Evolutionary conservation across 176 grass and related monocot species (phyloP).

Genomic region (Stipa capillata): DNA sequence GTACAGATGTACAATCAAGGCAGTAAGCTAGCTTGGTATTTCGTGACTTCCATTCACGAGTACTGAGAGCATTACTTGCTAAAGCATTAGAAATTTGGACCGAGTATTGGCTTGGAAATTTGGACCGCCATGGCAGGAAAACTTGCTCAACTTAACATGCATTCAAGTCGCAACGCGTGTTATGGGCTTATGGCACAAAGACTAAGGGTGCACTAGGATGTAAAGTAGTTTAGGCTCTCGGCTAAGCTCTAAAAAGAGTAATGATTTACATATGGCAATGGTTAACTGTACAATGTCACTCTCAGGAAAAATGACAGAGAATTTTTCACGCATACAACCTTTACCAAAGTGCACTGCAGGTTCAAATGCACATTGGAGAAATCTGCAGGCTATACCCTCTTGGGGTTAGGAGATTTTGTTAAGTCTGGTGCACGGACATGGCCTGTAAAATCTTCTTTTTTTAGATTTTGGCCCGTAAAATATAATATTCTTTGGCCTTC

Average conservation of each 20-base stretch:
- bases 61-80: neutral
- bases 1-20: neutral
- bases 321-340: neutral
- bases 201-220: neutral
- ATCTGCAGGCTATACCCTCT: conserved; percentile 10
- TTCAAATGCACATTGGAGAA: neutral
- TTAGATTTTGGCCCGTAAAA: too few species aligned
- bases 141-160: neutral
- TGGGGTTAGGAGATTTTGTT: neutral
- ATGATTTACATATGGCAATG: conserved; percentile 24
- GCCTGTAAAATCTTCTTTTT: neutral
- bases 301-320: conserved; percentile 7
- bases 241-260: neutral
- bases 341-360: neutral
- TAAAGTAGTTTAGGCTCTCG: neutral
- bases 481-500: conserved; percentile 83
- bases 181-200: neutral
- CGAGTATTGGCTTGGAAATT: neutral
- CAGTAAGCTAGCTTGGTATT: neutral
- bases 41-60: neutral
- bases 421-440: neutral
- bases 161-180: neutral
- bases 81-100: neutral
- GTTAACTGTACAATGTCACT: conserved; percentile 40
- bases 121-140: neutral